Percentiles rank a stretch among this genome's conserved stretches.
phyloP scores from a whole-genome alignment of 1,139 yeast genomes.

The Zygosaccharomyces sapae region DNA sequence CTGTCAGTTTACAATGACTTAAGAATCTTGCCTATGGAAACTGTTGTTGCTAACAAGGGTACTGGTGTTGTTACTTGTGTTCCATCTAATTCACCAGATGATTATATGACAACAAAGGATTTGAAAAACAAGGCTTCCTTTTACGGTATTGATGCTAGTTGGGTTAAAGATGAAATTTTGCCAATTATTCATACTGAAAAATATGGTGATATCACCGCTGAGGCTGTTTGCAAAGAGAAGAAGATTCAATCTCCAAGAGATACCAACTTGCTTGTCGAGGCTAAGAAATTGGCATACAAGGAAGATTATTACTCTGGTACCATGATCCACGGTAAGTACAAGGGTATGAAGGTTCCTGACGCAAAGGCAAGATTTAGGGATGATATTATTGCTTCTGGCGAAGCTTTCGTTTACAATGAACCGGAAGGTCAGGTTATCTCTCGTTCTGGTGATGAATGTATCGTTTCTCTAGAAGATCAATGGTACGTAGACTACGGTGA shows the following conservation, averaged over 20 bases:
- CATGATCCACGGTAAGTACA: constrained; percentile 74
- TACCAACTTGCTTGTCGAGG: constrained; percentile 76
- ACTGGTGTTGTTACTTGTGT: constrained; percentile 99
- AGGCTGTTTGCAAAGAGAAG: constrained; percentile 73
- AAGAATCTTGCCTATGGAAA: constrained; percentile 94
- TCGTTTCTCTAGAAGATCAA: constrained; percentile 96
- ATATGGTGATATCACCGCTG: constrained; percentile 89
- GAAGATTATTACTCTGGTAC: constrained; percentile 94
- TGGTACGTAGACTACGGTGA: constrained; percentile 99
- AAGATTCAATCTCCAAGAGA: constrained; percentile 97
- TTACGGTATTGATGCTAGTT: constrained; percentile 76
- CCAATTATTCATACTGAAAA: constrained; percentile 75
- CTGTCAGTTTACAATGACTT: constrained; percentile 65
- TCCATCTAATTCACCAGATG: constrained; percentile 98
- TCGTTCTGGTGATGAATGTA: constrained; percentile 95
- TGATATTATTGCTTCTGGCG: constrained; percentile 71
- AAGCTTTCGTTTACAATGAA: constrained; percentile 87
- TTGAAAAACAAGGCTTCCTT: constrained; percentile 87
- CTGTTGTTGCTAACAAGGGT: constrained; percentile 91
- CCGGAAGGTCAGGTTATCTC: constrained; percentile 89
- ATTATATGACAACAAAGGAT: constrained; percentile 79
- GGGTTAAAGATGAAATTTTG: constrained; percentile 75
- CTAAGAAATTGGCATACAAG: constrained; percentile 92
- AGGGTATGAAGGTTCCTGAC: constrained; percentile 83
- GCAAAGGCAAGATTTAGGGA: constrained; percentile 86